Base-by-base conservation (phyloP, 139 green algal species). In the Trebouxia sp. region DNA sequence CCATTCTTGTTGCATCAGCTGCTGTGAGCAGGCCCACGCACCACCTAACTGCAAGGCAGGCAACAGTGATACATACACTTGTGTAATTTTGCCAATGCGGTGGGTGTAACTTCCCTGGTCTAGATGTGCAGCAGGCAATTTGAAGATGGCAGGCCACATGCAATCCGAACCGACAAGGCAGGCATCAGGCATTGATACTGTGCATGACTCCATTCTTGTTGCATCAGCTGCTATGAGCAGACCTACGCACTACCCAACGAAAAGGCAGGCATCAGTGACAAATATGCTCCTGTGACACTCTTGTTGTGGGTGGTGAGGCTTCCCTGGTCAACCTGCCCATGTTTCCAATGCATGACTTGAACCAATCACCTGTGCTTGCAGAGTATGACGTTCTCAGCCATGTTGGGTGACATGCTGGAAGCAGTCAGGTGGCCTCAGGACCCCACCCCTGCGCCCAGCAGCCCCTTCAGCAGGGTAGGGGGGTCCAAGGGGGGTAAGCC, bases 391-490 rank as follows among this genome's bases (percentile, higher is more conserved):
- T 84, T 84, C 47, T 78, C 80, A 45, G 56, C 74, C 3, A 41
- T 84, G 56, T 41, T 84, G 42, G 32, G 43, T 10, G 80, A 81
- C 39, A 80, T 90, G 82, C 43, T 90, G 39, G 87, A 87, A 32
- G 80, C 85, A 24, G 74, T 90, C 45, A n/a, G 84, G 3, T 90
- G 87, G 87, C 82, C 87, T 10, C 70, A 80, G 24, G 85, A 89
- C 56, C 85, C 85, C 69, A 87, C 79, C 82, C 75, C 80, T 6
- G 75, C 84, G 14, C 47, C 65, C 6, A 28, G 42, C 28, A 55
- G 42, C 20, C 35, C 67, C 47, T 55, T 45, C 47, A 79, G 9
- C 15, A 55, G 45, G 45, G 72, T 11, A 22, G 69, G 41, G n/a
- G 32, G 6, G 45, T 42, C 45, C 32, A 55, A 62, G n/a, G 69